phyloP scores from a whole-genome alignment of 495 filamentous ascomycete genomes.

The Neurospora sp. region DNA sequence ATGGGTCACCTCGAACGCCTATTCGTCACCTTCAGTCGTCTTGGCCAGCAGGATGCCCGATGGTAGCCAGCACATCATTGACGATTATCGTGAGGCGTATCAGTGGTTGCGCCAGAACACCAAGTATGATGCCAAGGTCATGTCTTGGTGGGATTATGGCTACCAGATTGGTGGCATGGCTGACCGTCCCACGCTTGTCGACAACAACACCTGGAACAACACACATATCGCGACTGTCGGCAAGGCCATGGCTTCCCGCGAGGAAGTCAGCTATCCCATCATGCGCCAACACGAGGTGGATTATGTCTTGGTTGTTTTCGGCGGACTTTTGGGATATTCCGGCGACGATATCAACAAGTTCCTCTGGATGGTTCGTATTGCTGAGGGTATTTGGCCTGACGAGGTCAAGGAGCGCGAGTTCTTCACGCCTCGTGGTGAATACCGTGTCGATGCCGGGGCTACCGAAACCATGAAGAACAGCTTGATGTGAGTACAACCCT shows the following conservation, averaged over 20 bases:
- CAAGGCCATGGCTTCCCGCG: conserved; percentile 95
- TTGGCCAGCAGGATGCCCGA: conserved; percentile 86
- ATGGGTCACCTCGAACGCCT: conserved; percentile 98
- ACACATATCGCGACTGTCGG: conserved; percentile 99
- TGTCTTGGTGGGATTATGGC: conserved; percentile 99
- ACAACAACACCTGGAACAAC: conserved; percentile 99
- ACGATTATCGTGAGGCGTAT: conserved; percentile 98
- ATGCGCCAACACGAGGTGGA: conserved; percentile 97
- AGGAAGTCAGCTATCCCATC: conserved; percentile 98
- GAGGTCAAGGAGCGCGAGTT: conserved; percentile 96
- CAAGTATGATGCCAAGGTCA: conserved; percentile 87
- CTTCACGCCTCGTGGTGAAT: conserved; percentile 93
- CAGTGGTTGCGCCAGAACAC: conserved; percentile 99
- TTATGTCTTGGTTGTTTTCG: conserved; percentile 95
- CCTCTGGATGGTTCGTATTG: conserved; percentile 99
- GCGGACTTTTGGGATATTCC: conserved; percentile 93
- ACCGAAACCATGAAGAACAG: conserved; percentile 99
- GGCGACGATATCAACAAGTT: conserved; percentile 99
- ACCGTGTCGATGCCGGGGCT: conserved; percentile 84
- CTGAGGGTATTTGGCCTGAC: conserved; percentile 98
- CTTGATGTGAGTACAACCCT: conserved; percentile 69
- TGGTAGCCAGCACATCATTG: conserved; percentile 96
- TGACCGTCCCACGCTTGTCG: conserved; percentile 90
- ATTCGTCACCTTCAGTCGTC: conserved; percentile 96
- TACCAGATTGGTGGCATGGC: conserved; percentile 99